Base-by-base conservation (phyloP, 208 protist species). In the Trypanosomatidae sp. region DNA sequence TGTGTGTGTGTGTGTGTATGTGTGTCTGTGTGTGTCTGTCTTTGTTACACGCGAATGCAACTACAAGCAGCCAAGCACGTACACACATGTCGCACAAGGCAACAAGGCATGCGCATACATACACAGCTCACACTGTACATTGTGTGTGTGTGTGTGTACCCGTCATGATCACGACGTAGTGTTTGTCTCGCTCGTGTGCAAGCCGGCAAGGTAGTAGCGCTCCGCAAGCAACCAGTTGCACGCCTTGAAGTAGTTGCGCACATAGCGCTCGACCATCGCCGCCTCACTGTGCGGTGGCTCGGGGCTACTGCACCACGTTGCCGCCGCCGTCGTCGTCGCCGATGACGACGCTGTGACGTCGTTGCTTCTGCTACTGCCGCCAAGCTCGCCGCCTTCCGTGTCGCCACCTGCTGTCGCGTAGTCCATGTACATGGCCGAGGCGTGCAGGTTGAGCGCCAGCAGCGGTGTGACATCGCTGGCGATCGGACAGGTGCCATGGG, bases 201-300 rank as follows among this genome's bases (percentile, higher is more conserved):
- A n/a, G n/a, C 30, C n/a, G 11, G 11, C n/a, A n/a, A 35, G 30
- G 30, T 35, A 88, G 46, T 88, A 85, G 6, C 56, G 45, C 47
- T 86, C 69, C 22, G 72, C 74, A 3, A 88, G 18, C 7, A 19
- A 24, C 83, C 83, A 92, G 59, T 92, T 92, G 56, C 74, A 86
- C 16, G 72, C 62, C 53, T 88, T 92, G 64, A 92, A 92, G 33
- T 71, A 92, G 62, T 92, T 92, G 22, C 44, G 16, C 26, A 88
- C 59, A 47, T 84, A 92, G 23, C 61, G 66, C 41, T 85, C 72
- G 19, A 91, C 39, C n/a, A n/a, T n/a, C n/a, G n/a, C n/a, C n/a
- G n/a, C n/a, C n/a, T n/a, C n/a, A n/a, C n/a, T n/a, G n/a, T n/a
- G n/a, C n/a, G n/a, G n/a, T n/a, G n/a, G n/a, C n/a, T n/a, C n/a